Evolutionary conservation across 2,329 filamentous ascomycete species (phyloP).

Genomic region (Monosporascus sp.): DNA sequence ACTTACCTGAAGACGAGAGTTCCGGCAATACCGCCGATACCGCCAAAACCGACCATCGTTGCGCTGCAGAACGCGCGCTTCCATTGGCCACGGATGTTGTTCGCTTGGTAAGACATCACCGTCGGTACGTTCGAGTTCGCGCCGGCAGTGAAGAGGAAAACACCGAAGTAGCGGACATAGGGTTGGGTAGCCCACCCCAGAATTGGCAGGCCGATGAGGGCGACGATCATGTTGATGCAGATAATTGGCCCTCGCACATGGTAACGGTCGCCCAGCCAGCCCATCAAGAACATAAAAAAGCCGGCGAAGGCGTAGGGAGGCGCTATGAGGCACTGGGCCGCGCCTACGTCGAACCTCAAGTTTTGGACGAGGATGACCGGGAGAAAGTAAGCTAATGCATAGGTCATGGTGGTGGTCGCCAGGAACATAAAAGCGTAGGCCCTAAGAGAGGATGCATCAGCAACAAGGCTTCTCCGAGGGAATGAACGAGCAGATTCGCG

Average conservation of each 20-base stretch:
- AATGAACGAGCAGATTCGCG: background rate
- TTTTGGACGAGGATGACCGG: slow-evolving; percentile 63
- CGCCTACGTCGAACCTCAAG: slow-evolving; percentile 60
- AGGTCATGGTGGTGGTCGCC: slow-evolving; percentile 65
- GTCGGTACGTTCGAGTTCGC: slow-evolving; percentile 59
- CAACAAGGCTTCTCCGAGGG: slow-evolving; percentile 39
- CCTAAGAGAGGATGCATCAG: slow-evolving; percentile 41
- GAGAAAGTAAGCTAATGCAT: slow-evolving; percentile 73
- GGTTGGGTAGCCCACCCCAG: slow-evolving; percentile 60
- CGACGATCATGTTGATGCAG: slow-evolving; percentile 58
- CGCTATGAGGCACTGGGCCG: slow-evolving; percentile 65
- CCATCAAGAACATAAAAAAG: slow-evolving; percentile 54
- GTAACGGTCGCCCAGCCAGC: slow-evolving; percentile 63
- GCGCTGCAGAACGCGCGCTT: slow-evolving; percentile 75
- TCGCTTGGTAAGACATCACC: slow-evolving; percentile 46
- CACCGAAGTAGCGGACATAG: slow-evolving; percentile 63
- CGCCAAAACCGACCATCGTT: slow-evolving; percentile 68
- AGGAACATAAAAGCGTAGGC: slow-evolving; percentile 56
- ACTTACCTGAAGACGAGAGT: slow-evolving; percentile 56
- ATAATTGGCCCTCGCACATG: slow-evolving; percentile 62
- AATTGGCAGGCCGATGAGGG: slow-evolving; percentile 64
- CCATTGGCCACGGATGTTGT: slow-evolving; percentile 83
- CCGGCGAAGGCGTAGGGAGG: slow-evolving; percentile 64
- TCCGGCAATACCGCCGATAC: slow-evolving; percentile 71
- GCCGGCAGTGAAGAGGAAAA: slow-evolving; percentile 71